Conservation (phyloP, 2,329 filamentous ascomycete species). For the Ophiostoma sp. region DNA sequence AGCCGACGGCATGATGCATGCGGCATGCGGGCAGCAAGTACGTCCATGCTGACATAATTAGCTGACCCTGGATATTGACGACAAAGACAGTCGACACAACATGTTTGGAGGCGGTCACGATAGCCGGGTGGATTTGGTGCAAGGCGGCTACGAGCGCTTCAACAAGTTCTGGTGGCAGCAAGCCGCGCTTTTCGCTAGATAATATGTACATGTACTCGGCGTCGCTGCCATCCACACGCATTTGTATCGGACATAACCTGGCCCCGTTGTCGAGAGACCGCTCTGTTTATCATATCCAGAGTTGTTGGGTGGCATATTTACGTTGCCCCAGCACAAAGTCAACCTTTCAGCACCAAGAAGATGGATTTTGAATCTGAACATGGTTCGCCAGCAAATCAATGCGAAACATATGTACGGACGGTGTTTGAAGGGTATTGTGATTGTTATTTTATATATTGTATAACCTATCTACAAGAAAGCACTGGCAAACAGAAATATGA, state of each 20-base stretch:
- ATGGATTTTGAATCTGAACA: too few relatives aligned
- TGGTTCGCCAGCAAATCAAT: neutral
- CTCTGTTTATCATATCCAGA: neutral
- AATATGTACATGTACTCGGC: neutral
- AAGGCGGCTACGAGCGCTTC: neutral
- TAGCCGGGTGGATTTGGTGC: neutral
- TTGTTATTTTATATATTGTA: neutral
- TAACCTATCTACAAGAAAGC: neutral
- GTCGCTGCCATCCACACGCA: neutral
- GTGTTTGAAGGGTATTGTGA: too few relatives aligned
- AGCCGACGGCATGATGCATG: conserved; percentile 24
- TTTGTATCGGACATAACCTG: neutral
- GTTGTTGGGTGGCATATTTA: neutral
- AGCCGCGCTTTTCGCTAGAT: neutral
- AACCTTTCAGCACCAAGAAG: too few relatives aligned
- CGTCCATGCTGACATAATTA: conserved; percentile 37
- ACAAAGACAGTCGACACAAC: neutral
- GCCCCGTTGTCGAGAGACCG: neutral
- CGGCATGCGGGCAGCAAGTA: conserved; percentile 40
- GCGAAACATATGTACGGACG: neutral
- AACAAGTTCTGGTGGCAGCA: neutral
- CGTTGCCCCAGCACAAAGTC: too few relatives aligned
- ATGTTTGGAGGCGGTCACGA: neutral
- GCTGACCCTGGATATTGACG: neutral
- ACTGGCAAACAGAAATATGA: neutral